These are phyloP conservation scores for Fusarium proliferatum DNA, from an alignment of 2,329 filamentous ascomycete genomes.

Conservation along the genomic window DNA sequence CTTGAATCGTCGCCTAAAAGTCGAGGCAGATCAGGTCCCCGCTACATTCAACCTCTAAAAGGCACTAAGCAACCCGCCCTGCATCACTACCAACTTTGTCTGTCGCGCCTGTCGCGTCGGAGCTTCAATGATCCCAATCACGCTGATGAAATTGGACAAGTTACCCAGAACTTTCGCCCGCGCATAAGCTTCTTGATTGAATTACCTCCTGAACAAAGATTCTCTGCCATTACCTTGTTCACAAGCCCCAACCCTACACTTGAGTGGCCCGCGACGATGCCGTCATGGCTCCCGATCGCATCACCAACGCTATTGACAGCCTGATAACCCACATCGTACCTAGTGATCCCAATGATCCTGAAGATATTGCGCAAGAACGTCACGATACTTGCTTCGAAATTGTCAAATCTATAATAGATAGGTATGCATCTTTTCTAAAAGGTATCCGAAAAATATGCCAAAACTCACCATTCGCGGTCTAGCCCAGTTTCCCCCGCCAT, in stretches of 20 bases:
- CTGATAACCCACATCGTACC: slow-evolving; percentile 81
- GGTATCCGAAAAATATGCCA: neutral
- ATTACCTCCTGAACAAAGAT: neutral
- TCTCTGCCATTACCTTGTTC: neutral
- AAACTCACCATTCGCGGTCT: slow-evolving; percentile 14
- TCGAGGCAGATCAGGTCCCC: slow-evolving; percentile 12
- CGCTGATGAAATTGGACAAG: slow-evolving; percentile 4
- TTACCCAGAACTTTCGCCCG: neutral
- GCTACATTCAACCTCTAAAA: slow-evolving; percentile 32
- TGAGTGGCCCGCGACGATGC: slow-evolving; percentile 55
- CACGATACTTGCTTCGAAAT: slow-evolving; percentile 70
- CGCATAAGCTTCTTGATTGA: neutral
- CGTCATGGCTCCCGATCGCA: slow-evolving; percentile 72
- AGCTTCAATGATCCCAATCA: slow-evolving; percentile 14
- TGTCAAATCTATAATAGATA: slow-evolving; percentile 63
- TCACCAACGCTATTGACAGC: slow-evolving; percentile 82
- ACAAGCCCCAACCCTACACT: neutral
- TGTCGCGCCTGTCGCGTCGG: slow-evolving; percentile 46
- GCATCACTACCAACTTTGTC: slow-evolving; percentile 34
- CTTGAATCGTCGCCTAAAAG: neutral
- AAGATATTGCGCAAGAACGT: slow-evolving; percentile 74
- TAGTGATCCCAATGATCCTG: slow-evolving; percentile 71
- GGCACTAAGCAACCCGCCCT: slow-evolving; percentile 31
- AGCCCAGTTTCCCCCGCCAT: slow-evolving; percentile 65
- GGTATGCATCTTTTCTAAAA: slow-evolving; percentile 48